A percentile compares a stretch with the other conserved stretches of the same genome.
Evolutionary conservation across 768 basidiomycete species (phyloP).

Genomic region (Termitomyces sp.): DNA sequence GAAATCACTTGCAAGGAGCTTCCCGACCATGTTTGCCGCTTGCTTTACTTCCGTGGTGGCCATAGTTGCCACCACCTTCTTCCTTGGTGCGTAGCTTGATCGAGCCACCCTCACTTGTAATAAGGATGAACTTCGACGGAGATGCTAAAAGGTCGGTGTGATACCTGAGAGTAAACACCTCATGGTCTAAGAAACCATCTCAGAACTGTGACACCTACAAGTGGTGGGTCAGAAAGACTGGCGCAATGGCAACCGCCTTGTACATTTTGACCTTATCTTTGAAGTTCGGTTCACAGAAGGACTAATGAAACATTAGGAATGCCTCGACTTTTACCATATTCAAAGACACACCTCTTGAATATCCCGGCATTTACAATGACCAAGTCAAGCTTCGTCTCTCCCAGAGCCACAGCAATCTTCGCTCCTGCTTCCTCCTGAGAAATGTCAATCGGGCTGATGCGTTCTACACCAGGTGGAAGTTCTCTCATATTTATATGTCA

Average conservation of each 20-base stretch:
- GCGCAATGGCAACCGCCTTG: slow-evolving; percentile 39
- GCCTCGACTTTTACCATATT: background rate
- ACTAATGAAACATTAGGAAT: slow-evolving; percentile 13
- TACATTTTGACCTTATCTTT: slow-evolving; percentile 42
- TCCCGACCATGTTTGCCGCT: slow-evolving; percentile 45
- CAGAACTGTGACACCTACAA: slow-evolving; percentile 10
- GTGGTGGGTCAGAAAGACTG: slow-evolving; percentile 31
- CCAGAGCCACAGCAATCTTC: slow-evolving; percentile 30
- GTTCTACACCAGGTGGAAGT: slow-evolving; percentile 29
- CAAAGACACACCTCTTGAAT: slow-evolving; percentile 30
- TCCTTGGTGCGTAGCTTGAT: slow-evolving; percentile 35
- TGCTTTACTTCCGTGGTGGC: slow-evolving; percentile 47
- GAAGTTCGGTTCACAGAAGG: slow-evolving; percentile 32
- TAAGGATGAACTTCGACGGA: slow-evolving; percentile 34
- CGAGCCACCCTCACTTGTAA: slow-evolving; percentile 45
- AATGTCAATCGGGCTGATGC: slow-evolving; percentile 35
- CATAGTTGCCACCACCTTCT: slow-evolving; percentile 47
- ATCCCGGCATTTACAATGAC: slow-evolving; percentile 36
- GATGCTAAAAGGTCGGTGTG: slow-evolving; percentile 21
- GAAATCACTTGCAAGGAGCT: slow-evolving; percentile 36
- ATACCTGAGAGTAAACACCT: slow-evolving; percentile 3
- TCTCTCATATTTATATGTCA: too few species aligned
- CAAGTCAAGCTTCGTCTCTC: slow-evolving; percentile 26
- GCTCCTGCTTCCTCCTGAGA: slow-evolving; percentile 27
- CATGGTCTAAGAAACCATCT: too few species aligned